Evolutionary conservation across 2,329 filamentous ascomycete species (phyloP).

Genomic region (Xylariaceae sp.): DNA sequence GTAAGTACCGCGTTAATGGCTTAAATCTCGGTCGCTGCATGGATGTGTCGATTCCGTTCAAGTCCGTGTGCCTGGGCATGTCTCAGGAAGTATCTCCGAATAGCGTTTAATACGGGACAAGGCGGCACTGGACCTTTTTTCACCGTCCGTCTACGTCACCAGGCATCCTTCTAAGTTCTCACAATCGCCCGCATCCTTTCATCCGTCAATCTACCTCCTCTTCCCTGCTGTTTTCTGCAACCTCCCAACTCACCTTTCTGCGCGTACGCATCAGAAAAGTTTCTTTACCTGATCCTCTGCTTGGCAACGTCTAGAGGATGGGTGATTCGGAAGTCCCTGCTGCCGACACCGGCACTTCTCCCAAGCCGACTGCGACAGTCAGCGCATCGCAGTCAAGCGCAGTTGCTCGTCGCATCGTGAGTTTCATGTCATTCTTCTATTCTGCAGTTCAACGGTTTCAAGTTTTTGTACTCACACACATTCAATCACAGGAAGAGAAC

Average conservation of each 20-base stretch:
- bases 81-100: no score
- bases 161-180: no score
- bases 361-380: slow-evolving; percentile 18
- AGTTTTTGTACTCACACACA: neutral
- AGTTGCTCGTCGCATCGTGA: slow-evolving; percentile 50
- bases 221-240: no score
- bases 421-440: slow-evolving; percentile 20
- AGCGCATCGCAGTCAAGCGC: slow-evolving; percentile 50
- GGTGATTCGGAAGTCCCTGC: slow-evolving; percentile 43
- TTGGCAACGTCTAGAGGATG: slow-evolving; percentile 33
- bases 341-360: slow-evolving; percentile 23
- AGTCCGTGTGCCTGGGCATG: no score
- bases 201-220: neutral
- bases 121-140: no score
- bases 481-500: slow-evolving; percentile 65
- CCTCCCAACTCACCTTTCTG: no score
- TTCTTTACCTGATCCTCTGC: no score
- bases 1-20: neutral
- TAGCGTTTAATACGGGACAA: no score
- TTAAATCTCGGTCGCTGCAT: neutral
- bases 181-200: no score
- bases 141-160: no score
- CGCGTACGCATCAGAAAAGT: no score
- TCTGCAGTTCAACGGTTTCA: no score
- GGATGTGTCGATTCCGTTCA: neutral